Base-by-base conservation (phyloP, 78 protist species). In the Pigoraptor vietnamica region DNA sequence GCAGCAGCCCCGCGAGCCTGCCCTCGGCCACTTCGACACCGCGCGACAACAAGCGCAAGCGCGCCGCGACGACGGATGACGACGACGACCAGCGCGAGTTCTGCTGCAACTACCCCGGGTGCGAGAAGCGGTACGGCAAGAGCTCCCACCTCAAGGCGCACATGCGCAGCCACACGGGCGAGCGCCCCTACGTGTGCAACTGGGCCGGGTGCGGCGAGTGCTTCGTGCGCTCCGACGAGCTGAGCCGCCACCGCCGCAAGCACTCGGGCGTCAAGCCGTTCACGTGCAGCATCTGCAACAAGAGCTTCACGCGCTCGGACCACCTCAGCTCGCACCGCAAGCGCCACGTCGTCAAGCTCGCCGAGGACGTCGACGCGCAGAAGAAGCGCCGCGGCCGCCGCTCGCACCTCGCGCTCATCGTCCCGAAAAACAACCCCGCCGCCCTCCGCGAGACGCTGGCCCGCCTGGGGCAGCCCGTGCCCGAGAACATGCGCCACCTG, bases 91-190 rank as follows among this genome's bases (percentile, higher is more conserved):
- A 48, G 67, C 67, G 67, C 6, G 14, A 48, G 67, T 48, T 48
- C 14, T 21, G 9, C 37, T 87, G 90, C 90, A 2, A 9, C 34
- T 40, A n/a, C 37, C 67, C 29, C 35, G 90, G 81, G 19, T 87
- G 90, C 81, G 37, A 0, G 36, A 87, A 87, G 90, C 6, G 34
- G 32, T 87, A 87, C 36, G 67, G 40, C 56, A 87, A 87, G 67
- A 9, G 21, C 34, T 87, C 90, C 24, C 90, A 87, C 90, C 90
- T 87, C 39, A 38, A n/a, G 2, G 56, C 90, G 37, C 90, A 87
- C 90, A 38, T 40, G 90, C 90, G 90, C 6, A 6, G 36, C 0
- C 90, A 87, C 90, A 87, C 56, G 9, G 90, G 90, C 39, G 90
- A 87, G 37, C 6, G 40, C 36, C 90, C 90, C 9, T 87, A 40